Conservation (phyloP, 2,329 filamentous ascomycete species). For the Botrytis porri region DNA sequence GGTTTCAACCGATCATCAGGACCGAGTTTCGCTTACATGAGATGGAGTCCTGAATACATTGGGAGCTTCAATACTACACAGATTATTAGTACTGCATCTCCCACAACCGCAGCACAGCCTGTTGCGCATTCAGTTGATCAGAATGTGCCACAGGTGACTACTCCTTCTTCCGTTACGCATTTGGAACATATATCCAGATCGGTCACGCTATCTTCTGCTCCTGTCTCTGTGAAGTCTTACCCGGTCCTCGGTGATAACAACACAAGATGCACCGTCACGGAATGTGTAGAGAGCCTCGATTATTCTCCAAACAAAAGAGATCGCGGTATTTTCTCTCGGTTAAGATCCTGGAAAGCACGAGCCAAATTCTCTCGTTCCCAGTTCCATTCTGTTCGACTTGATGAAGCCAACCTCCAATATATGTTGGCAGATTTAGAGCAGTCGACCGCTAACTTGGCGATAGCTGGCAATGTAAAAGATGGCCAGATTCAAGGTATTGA, state of each 20-base stretch:
- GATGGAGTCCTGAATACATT: no score
- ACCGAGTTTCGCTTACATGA: accelerated
- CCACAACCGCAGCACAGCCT: background rate
- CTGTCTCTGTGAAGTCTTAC: background rate
- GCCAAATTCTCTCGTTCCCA: background rate
- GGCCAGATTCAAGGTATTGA: background rate
- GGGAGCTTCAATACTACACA: background rate
- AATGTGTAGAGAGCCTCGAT: background rate
- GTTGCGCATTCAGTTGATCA: background rate
- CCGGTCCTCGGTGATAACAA: background rate
- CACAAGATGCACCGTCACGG: background rate
- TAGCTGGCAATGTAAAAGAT: background rate
- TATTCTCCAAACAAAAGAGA: background rate
- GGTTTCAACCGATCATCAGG: background rate
- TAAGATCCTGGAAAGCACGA: background rate
- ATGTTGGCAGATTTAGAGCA: background rate
- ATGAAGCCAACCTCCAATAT: background rate
- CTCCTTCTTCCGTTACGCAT: background rate
- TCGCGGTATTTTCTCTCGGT: background rate
- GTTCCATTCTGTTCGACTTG: background rate
- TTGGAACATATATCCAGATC: background rate
- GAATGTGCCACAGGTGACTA: background rate
- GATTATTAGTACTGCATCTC: background rate
- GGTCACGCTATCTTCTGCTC: background rate
- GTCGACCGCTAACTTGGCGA: accelerated